Conservation (phyloP, 2,329 filamentous ascomycete genomes). For the Epichloe sibirici region DNA sequence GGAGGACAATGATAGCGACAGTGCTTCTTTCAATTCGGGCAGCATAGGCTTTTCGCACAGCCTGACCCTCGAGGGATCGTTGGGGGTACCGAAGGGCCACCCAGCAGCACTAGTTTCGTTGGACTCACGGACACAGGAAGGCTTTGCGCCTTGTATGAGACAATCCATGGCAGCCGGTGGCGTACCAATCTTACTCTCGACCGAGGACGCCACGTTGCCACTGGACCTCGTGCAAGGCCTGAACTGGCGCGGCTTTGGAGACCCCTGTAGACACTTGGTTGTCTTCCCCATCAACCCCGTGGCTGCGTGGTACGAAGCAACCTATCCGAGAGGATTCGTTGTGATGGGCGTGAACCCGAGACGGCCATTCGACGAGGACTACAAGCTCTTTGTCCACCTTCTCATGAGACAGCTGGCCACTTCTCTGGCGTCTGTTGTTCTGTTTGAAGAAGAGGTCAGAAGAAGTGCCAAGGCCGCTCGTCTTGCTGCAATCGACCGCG, state of each 20-base stretch:
- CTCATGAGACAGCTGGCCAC: constrained; percentile 48
- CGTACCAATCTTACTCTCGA: constrained; percentile 29
- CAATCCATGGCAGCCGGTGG: constrained; percentile 23
- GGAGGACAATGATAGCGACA: constrained; percentile 21
- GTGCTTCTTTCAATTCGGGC: constrained; percentile 50
- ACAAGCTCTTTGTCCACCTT: constrained; percentile 51
- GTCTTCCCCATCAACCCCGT: constrained; percentile 48
- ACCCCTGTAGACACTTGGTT: constrained; percentile 52
- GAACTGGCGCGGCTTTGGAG: constrained; percentile 50
- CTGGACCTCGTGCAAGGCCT: constrained; percentile 45
- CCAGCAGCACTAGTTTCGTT: constrained; percentile 27
- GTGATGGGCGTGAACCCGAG: constrained; percentile 60
- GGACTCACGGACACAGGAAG: constrained; percentile 23
- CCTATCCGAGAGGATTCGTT: constrained; percentile 44
- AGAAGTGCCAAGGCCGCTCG: constrained; percentile 29
- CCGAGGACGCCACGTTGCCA: constrained; percentile 42
- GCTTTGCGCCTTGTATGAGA: constrained; percentile 27
- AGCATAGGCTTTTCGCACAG: constrained; percentile 48
- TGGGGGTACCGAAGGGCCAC: constrained; percentile 33
- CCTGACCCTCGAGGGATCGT: constrained; percentile 34
- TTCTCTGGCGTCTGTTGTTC: constrained; percentile 55
- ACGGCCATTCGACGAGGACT: constrained; percentile 61
- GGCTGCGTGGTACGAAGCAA: constrained; percentile 6
- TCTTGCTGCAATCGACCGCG: constrained; percentile 4
- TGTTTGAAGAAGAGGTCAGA: constrained; percentile 59